A percentile compares a stretch with the other conserved stretches of the same genome.
These are phyloP conservation scores for Colletotrichum sp. DNA, from an alignment of 2,329 filamentous ascomycete genomes.

Conservation along the genomic window DNA sequence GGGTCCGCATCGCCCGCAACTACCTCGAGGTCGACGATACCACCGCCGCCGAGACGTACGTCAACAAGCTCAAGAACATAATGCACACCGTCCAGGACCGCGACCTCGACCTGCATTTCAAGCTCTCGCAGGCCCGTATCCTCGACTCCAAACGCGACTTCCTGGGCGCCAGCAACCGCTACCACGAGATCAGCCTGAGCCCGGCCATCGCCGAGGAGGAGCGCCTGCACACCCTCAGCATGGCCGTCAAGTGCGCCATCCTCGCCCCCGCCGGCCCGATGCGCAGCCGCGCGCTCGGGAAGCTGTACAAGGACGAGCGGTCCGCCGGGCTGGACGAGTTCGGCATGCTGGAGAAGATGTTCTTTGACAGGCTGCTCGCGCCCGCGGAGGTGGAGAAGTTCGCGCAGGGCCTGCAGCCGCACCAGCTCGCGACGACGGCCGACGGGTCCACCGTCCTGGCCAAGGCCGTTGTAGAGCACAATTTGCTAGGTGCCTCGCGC, in stretches of 20 bases:
- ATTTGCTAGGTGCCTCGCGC: conserved; percentile 83
- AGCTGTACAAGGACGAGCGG: conserved; percentile 93
- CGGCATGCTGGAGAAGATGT: conserved; percentile 95
- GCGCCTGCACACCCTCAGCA: conserved; percentile 80
- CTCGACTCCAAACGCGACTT: conserved; percentile 90
- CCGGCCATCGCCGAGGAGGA: conserved; percentile 84
- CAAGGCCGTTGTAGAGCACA: conserved; percentile 95
- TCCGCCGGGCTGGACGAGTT: conserved; percentile 78
- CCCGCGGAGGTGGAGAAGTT: conserved; percentile 87
- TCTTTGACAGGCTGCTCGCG: conserved; percentile 83
- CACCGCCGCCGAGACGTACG: conserved; percentile 80
- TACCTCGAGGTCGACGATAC: conserved; percentile 95
- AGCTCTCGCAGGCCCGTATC: conserved; percentile 90
- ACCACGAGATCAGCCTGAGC: conserved; percentile 85
- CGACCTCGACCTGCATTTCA: conserved; percentile 81
- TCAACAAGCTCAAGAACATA: conserved; percentile 95
- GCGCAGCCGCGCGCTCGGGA: conserved; percentile 78
- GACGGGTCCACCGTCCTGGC: conserved; percentile 93
- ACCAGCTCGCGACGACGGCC: conserved; percentile 87
- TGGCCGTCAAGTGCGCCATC: conserved; percentile 90
- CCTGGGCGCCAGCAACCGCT: conserved; percentile 83
- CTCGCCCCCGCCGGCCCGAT: conserved; percentile 89
- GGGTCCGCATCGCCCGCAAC: conserved; percentile 93
- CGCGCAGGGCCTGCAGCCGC: conserved; percentile 77
- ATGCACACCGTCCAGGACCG: conserved; percentile 80